Percentiles rank a stretch among this genome's conserved stretches.
Conservation (phyloP, 2,329 filamentous ascomycete species). For the Graphium sp. region DNA sequence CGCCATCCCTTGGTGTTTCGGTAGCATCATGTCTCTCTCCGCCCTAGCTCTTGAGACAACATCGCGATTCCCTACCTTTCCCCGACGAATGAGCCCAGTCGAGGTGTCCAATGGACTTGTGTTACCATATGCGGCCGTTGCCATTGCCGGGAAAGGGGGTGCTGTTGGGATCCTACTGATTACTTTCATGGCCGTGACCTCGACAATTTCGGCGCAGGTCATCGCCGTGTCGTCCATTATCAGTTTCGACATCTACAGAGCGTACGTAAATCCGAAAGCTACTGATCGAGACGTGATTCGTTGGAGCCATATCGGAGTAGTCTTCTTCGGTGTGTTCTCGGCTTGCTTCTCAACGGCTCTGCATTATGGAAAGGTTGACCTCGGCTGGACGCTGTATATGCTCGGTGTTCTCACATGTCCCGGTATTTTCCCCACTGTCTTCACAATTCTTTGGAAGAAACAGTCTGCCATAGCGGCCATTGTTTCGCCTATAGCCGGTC, state of each 20-base stretch:
- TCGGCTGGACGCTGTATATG: slow-evolving; percentile 38
- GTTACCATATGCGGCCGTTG: slow-evolving; percentile 52
- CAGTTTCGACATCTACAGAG: slow-evolving; percentile 33
- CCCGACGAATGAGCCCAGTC: slow-evolving; percentile 33
- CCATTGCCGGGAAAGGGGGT: slow-evolving; percentile 52
- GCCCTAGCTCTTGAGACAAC: slow-evolving; percentile 28
- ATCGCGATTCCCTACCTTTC: slow-evolving; percentile 34
- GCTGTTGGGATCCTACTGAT: slow-evolving; percentile 51
- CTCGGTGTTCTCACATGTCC: slow-evolving; percentile 34
- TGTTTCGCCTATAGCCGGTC: slow-evolving; percentile 28
- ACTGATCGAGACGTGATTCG: slow-evolving; percentile 30
- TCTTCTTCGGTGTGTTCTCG: slow-evolving; percentile 32
- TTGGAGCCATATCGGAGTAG: slow-evolving; percentile 32
- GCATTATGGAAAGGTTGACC: slow-evolving; percentile 33
- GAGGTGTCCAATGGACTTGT: slow-evolving; percentile 55
- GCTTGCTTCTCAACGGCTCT: slow-evolving; percentile 33
- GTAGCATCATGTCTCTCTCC: slow-evolving; percentile 29
- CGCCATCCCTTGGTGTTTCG: slow-evolving; percentile 33
- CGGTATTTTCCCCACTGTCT: slow-evolving; percentile 33
- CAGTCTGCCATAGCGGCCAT: slow-evolving; percentile 32
- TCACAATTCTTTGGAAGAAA: slow-evolving; percentile 32
- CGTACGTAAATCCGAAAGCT: slow-evolving; percentile 26
- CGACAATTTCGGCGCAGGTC: slow-evolving; percentile 31
- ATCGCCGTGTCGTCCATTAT: slow-evolving; percentile 36
- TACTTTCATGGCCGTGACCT: slow-evolving; percentile 64